A percentile compares a stretch with the other conserved stretches of the same genome.
These are phyloP conservation scores for Hymenoscyphus fructigenus DNA, from an alignment of 2,329 filamentous ascomycete genomes.

Conservation along the genomic window DNA sequence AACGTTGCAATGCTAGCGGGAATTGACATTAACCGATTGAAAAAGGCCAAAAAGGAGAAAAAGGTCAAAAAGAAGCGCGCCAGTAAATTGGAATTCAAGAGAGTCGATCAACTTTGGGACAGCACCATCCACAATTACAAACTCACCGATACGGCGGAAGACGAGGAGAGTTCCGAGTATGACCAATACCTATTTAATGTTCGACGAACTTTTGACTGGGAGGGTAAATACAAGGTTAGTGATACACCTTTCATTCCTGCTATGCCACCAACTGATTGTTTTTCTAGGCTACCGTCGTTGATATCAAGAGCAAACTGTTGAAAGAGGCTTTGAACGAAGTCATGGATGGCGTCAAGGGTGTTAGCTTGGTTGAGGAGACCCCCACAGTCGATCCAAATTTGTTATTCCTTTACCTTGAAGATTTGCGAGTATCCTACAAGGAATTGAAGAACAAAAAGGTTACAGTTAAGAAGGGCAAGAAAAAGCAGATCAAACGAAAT, in stretches of 20 bases:
- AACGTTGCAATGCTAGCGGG: constrained; percentile 27
- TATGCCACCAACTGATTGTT: constrained; percentile 14
- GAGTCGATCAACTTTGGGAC: constrained; percentile 64
- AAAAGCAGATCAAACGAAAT: constrained; percentile 59
- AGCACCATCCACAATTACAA: constrained; percentile 63
- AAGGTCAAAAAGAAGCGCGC: constrained; percentile 41
- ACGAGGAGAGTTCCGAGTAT: constrained; percentile 64
- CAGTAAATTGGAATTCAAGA: constrained; percentile 64
- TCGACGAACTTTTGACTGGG: constrained; percentile 77
- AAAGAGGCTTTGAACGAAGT: constrained; percentile 69
- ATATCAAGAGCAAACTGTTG: constrained; percentile 81
- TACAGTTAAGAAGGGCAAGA: constrained; percentile 53
- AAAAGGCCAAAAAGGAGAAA: constrained; percentile 44
- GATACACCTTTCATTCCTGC: not conserved
- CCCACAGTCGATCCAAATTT: constrained; percentile 72
- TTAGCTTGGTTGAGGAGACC: constrained; percentile 77
- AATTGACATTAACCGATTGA: constrained; percentile 31
- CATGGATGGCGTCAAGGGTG: constrained; percentile 73
- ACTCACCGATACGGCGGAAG: constrained; percentile 64
- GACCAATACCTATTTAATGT: constrained; percentile 83
- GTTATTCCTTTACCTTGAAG: constrained; percentile 73
- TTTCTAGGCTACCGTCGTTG: constrained; percentile 60
- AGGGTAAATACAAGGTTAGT: constrained; percentile 67
- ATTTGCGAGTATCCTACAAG: constrained; percentile 64
- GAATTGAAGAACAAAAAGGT: constrained; percentile 60